phyloP scores from a whole-genome alignment of 1,284 basidiomycete genomes.

The Clitocybe nebularis region DNA sequence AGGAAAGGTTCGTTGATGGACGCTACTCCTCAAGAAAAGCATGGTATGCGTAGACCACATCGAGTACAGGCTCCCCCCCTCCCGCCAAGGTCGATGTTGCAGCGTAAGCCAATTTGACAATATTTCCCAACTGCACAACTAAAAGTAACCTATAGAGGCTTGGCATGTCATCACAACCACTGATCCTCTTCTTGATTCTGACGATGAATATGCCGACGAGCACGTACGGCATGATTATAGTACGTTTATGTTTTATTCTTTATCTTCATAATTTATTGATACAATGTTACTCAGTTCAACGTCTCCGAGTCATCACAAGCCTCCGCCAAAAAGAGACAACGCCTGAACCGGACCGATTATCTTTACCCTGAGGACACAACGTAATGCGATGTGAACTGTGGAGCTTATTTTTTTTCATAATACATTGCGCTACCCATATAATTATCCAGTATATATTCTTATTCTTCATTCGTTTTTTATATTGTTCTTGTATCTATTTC shows the following conservation, averaged over 20 bases:
- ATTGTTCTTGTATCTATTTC: too few species aligned
- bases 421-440: neutral
- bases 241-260: constrained; percentile 24
- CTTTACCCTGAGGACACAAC: neutral
- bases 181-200: constrained; percentile 52
- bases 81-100: constrained; percentile 37
- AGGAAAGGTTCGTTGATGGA: constrained; percentile 16
- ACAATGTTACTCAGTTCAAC: constrained; percentile 35
- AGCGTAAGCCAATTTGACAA: constrained; percentile 41
- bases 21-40: constrained; percentile 2
- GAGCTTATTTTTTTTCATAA: neutral
- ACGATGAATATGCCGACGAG: constrained; percentile 55
- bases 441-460: constrained; percentile 8
- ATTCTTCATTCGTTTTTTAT: neutral
- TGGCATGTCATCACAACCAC: constrained; percentile 52
- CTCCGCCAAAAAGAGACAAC: constrained; percentile 27
- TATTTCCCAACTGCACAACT: constrained; percentile 6
- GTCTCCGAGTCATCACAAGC: constrained; percentile 54
- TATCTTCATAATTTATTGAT: constrained; percentile 10
- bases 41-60: constrained; percentile 4
- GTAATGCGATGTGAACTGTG: neutral
- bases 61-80: constrained; percentile 16
- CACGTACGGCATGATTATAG: constrained; percentile 51
- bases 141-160: constrained; percentile 38
- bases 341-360: constrained; percentile 14